These are phyloP conservation scores for Xylaria sp. DNA, from an alignment of 2,329 filamentous ascomycete species.

Conservation along the genomic window DNA sequence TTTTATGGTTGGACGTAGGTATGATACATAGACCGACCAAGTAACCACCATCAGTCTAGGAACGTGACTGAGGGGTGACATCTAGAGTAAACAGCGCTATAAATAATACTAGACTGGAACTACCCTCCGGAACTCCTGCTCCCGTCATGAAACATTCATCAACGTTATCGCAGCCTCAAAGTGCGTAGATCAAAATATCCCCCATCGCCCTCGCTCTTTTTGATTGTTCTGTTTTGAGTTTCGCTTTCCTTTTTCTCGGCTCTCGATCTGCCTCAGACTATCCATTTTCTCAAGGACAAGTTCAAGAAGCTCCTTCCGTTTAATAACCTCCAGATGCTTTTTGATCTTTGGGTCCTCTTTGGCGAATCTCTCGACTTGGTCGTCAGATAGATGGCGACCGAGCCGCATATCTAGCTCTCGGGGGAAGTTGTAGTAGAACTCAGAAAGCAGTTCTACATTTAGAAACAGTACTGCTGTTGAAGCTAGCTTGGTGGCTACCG, in stretches of 20 bases:
- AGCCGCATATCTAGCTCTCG: slow-evolving; percentile 89
- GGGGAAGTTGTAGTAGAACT: slow-evolving; percentile 98
- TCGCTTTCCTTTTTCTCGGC: slow-evolving; percentile 66
- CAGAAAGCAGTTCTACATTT: slow-evolving; percentile 94
- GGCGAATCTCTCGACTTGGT: slow-evolving; percentile 89
- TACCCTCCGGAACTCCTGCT: slow-evolving; percentile 29
- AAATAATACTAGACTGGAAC: slow-evolving; percentile 26
- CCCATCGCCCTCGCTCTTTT: slow-evolving; percentile 61
- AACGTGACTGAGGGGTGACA: slow-evolving; percentile 25
- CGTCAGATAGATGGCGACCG: slow-evolving; percentile 79
- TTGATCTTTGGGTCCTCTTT: slow-evolving; percentile 92
- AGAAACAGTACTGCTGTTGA: slow-evolving; percentile 96
- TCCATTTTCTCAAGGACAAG: slow-evolving; percentile 97
- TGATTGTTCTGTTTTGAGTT: slow-evolving; percentile 46
- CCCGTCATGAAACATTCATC: slow-evolving; percentile 29
- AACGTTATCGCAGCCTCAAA: slow-evolving; percentile 17
- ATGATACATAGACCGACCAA: slow-evolving; percentile 12
- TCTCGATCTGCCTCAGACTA: slow-evolving; percentile 84
- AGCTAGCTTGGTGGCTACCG: slow-evolving; percentile 93
- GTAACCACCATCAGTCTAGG: slow-evolving; percentile 5
- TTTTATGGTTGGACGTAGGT: slow-evolving; percentile 9
- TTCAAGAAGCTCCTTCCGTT: slow-evolving; percentile 91
- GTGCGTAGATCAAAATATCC: slow-evolving; percentile 55
- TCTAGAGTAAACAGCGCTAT: slow-evolving; percentile 32
- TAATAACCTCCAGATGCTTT: slow-evolving; percentile 90